phyloP scores from a whole-genome alignment of 768 basidiomycete species.

The Trametes coccinea region DNA sequence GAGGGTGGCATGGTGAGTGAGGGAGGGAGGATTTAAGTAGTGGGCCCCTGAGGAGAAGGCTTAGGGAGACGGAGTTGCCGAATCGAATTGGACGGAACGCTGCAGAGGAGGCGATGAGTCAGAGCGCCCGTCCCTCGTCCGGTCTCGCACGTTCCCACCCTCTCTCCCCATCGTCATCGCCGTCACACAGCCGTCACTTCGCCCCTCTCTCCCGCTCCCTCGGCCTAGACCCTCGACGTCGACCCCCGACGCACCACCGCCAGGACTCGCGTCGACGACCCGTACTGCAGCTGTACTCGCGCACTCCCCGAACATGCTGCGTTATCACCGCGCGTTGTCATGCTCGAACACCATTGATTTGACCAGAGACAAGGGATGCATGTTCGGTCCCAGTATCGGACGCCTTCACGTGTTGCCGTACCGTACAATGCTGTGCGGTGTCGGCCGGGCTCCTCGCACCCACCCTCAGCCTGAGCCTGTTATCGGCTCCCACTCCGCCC shows the following conservation, averaged over 20 bases:
- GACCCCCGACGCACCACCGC: background rate
- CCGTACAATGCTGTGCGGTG: conserved; percentile 6
- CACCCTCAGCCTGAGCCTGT: too few species aligned
- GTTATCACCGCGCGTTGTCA: background rate
- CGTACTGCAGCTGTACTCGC: background rate
- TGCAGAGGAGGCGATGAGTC: conserved; percentile 12
- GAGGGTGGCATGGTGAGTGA: background rate
- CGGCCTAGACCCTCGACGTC: conserved; percentile 6
- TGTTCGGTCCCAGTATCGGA: background rate
- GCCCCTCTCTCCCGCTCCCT: background rate
- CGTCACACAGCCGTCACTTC: conserved; percentile 16
- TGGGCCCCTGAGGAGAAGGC: background rate
- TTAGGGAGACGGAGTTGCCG: background rate
- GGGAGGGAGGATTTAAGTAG: background rate
- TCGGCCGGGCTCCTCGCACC: background rate
- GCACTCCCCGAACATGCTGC: background rate
- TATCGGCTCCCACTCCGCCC: background rate
- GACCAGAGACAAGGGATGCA: background rate
- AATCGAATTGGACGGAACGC: background rate
- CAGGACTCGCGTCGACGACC: background rate
- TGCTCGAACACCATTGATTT: background rate
- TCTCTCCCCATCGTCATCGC: background rate
- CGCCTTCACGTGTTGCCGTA: conserved; percentile 1
- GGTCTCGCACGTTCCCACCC: background rate
- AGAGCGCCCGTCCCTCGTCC: background rate